A percentile compares a stretch with the other conserved stretches of the same genome.
Evolutionary conservation across 2,329 filamentous ascomycete genomes (phyloP).

Genomic region (Graphiopsis chlorocephala): DNA sequence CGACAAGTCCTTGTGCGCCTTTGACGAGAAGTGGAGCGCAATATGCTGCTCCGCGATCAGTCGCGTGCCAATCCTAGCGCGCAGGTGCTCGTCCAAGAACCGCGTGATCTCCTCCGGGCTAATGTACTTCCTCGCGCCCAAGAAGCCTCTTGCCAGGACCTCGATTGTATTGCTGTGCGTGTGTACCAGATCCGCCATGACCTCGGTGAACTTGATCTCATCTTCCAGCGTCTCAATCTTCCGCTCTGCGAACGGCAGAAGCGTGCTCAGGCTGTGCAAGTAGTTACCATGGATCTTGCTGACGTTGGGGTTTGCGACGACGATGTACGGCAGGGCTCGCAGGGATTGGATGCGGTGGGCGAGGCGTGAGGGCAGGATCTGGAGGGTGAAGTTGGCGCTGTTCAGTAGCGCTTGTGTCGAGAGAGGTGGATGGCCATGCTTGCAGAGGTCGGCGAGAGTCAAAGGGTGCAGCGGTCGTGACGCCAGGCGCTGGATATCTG

Average conservation of each 20-base stretch:
- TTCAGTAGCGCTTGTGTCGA: slow-evolving; percentile 75
- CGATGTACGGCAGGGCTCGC: slow-evolving; percentile 92
- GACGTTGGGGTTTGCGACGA: slow-evolving; percentile 96
- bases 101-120: slow-evolving; percentile 75
- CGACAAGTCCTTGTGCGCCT: slow-evolving; percentile 63
- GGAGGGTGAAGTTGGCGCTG: slow-evolving; percentile 94
- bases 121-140: slow-evolving; percentile 91
- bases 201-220: slow-evolving; percentile 86
- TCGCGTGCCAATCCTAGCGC: slow-evolving; percentile 88
- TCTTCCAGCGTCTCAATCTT: slow-evolving; percentile 76
- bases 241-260: slow-evolving; percentile 77
- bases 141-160: slow-evolving; percentile 83
- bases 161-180: slow-evolving; percentile 95
- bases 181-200: slow-evolving; percentile 90
- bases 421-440: slow-evolving; percentile 82
- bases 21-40: slow-evolving; percentile 73
- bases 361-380: slow-evolving; percentile 84
- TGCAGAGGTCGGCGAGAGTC: slow-evolving; percentile 84
- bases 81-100: slow-evolving; percentile 90
- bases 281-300: slow-evolving; percentile 95
- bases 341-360: slow-evolving; percentile 92
- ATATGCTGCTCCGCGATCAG: slow-evolving; percentile 97
- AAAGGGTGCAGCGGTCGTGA: slow-evolving; percentile 75
- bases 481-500: slow-evolving; percentile 76
- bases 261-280: slow-evolving; percentile 83